These are phyloP conservation scores for Penicillium egyptiacum DNA, from an alignment of 495 filamentous ascomycete genomes.

Conservation along the genomic window DNA sequence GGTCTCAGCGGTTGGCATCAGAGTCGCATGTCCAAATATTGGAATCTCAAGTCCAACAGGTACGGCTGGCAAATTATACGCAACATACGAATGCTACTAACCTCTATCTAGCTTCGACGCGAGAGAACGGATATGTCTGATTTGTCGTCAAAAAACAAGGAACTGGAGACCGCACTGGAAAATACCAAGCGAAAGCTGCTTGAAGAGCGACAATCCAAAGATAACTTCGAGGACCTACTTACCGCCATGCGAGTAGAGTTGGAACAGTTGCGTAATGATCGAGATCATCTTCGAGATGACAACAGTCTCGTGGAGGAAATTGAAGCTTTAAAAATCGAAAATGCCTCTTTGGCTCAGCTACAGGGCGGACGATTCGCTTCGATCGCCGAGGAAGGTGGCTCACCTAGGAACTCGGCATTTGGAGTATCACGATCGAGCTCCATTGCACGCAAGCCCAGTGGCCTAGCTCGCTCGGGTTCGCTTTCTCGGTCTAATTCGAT, in stretches of 20 bases:
- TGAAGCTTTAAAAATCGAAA: slow-evolving; percentile 55
- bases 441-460: slow-evolving; percentile 49
- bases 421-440: slow-evolving; percentile 65
- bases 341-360: slow-evolving; percentile 52
- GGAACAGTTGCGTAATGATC: slow-evolving; percentile 78
- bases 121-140: slow-evolving; percentile 45
- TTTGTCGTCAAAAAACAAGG: slow-evolving; percentile 50
- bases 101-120: slow-evolving; percentile 42
- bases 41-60: slow-evolving; percentile 69
- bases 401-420: slow-evolving; percentile 33
- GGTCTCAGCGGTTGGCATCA: slow-evolving; percentile 66
- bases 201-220: slow-evolving; percentile 85
- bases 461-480: slow-evolving; percentile 46
- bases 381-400: slow-evolving; percentile 61
- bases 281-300: slow-evolving; percentile 88
- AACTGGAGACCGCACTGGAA: slow-evolving; percentile 78
- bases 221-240: slow-evolving; percentile 90
- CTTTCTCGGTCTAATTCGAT: slow-evolving; percentile 60
- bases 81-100: neutral
- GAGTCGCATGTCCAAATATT: slow-evolving; percentile 80
- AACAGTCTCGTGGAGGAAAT: slow-evolving; percentile 77
- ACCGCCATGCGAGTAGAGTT: slow-evolving; percentile 80
- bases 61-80: slow-evolving; percentile 19
- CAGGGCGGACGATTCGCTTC: slow-evolving; percentile 56
- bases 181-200: slow-evolving; percentile 75